Percentiles rank a stretch among this genome's conserved stretches.
Conservation (phyloP, 805 yeast species). For the Cyberlindnera xylosilytica region DNA sequence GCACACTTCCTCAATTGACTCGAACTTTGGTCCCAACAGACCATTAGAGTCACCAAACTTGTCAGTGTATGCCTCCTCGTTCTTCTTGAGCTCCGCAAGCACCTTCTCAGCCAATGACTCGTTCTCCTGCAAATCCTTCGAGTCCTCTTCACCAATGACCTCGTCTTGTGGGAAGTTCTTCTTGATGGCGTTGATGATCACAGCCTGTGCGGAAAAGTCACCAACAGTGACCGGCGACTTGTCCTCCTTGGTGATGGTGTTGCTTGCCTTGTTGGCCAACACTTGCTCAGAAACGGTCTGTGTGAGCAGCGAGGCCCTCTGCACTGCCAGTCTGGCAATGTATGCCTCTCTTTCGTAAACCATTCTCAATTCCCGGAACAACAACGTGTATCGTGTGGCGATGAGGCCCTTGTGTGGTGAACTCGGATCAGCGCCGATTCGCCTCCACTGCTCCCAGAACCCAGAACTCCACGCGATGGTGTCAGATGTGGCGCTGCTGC, state of each 20-base stretch:
- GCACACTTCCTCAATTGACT: slow-evolving; percentile 47
- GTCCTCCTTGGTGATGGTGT: slow-evolving; percentile 72
- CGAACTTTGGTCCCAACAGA: slow-evolving; percentile 37
- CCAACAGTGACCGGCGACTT: slow-evolving; percentile 95
- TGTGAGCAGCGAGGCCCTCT: slow-evolving; percentile 78
- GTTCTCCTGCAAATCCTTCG: slow-evolving; percentile 59
- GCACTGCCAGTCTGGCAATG: slow-evolving; percentile 88
- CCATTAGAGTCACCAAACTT: slow-evolving; percentile 16
- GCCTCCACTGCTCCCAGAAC: no score
- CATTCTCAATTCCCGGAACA: slow-evolving; percentile 17
- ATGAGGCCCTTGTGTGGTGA: no score
- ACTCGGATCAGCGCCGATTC: no score
- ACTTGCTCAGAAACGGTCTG: slow-evolving; percentile 56
- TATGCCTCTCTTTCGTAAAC: slow-evolving; percentile 63
- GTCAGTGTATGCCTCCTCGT: slow-evolving; percentile 42
- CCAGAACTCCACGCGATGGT: no score
- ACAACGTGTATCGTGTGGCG: background rate
- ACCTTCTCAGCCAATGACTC: slow-evolving; percentile 63
- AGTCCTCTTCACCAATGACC: slow-evolving; percentile 93
- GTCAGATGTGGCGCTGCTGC: background rate
- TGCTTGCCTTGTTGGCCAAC: slow-evolving; percentile 41
- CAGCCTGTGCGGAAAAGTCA: slow-evolving; percentile 94
- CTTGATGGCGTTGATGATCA: slow-evolving; percentile 79
- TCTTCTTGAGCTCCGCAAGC: slow-evolving; percentile 52
- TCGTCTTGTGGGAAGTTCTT: slow-evolving; percentile 79